Evolutionary conservation across 2,329 filamentous ascomycete species (phyloP), one percentile per base, ranked within the genome.

Genomic region (Beauveria caledonica): DNA sequence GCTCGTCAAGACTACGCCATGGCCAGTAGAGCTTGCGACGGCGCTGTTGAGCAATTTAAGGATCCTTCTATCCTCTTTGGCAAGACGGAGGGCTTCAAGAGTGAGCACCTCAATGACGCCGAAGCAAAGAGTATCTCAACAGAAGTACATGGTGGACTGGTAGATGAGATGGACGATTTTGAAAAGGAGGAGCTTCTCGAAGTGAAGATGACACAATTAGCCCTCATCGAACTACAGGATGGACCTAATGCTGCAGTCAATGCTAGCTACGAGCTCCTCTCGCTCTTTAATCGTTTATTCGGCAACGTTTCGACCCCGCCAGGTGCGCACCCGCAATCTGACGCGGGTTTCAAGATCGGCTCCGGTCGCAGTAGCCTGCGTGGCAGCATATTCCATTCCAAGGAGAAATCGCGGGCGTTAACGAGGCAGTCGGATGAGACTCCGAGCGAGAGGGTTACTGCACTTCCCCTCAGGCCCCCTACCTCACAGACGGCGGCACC

Each of bases 181-280:
- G 92, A 97, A 70, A 95, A 92, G 69, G 90, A 92, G 71, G 84
- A 85, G 53, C 87, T 99, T 46, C 75, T 99, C n/a, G 90, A 97
- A 72, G 86, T 97, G 63, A 96, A 96, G 72, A 96, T 97, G 84
- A 97, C 93, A 11, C 92, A 97, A 68, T 78, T 99, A 62, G 83
- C 89, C 4, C 81, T 99, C 21, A 74, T 94, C 3, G 93, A 97
- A 73, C 77, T 94, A 17, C 77, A 90, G 3, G 92, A 97, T 70
- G 92, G 92, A 1, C 86, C 92, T 0, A 87, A 90, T 61, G 84
- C 87, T 60, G 93, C 94, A 19, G 90, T 97, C 55, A 96, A 96
- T 69, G 87, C 89, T 62, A 92, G 89, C 69, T 86, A 90, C 64
- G 92, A 97, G 72, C 79, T 99, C 44, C 77, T 99, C 21, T 85